These are phyloP conservation scores for Bretschneidera sinensis DNA, from an alignment of 345 rosid genomes.

Conservation along the genomic window DNA sequence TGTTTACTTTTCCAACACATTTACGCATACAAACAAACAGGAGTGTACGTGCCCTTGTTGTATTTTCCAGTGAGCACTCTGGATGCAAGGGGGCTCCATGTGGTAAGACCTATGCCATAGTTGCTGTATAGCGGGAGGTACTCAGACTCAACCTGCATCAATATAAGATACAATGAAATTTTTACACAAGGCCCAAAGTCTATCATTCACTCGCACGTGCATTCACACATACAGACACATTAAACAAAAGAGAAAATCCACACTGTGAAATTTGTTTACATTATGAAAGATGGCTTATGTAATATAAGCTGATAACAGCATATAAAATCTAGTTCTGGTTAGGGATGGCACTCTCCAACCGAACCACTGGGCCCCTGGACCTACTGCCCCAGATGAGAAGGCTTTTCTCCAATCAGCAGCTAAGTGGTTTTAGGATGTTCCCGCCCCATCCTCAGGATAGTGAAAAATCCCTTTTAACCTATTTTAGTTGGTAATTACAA, in stretches of 20 bases:
- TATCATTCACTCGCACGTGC: no score
- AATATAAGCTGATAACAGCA: neutral
- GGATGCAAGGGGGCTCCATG: constrained; percentile 99
- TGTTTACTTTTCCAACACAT: constrained; percentile 59
- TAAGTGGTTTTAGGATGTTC: no score
- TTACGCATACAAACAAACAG: constrained; percentile 79
- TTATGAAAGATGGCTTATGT: neutral
- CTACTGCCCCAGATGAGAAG: no score
- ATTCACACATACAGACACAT: neutral
- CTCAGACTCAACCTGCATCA: constrained; percentile 76
- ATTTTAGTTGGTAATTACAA: no score
- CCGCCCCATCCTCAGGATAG: no score
- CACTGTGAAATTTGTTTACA: neutral
- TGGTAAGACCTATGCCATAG: constrained; percentile 90
- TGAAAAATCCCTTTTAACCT: no score
- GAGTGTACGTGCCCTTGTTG: constrained; percentile 74
- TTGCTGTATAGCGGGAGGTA: constrained; percentile 76
- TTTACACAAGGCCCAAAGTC: neutral
- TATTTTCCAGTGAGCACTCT: constrained; percentile 96
- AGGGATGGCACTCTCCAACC: no score
- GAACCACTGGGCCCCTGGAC: no score
- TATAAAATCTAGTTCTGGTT: no score
- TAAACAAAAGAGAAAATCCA: no score
- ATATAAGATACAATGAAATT: no score
- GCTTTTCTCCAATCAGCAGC: no score